phyloP scores from a whole-genome alignment of 2,329 filamentous ascomycete species.

The Trichoderma sp. region DNA sequence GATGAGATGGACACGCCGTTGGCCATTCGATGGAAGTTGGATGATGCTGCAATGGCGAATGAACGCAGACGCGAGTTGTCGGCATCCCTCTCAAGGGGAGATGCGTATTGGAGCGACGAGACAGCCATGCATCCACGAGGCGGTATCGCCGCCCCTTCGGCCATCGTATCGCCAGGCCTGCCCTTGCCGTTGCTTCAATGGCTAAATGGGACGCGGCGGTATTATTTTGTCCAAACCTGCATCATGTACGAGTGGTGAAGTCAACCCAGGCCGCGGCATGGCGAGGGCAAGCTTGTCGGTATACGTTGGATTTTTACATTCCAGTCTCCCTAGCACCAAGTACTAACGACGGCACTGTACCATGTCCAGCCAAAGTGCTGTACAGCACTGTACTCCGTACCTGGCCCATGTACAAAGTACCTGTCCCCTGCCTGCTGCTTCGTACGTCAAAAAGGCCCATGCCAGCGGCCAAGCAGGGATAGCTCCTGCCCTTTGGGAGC shows the following conservation, averaged over 20 bases:
- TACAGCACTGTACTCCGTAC: no score
- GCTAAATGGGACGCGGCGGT: background rate
- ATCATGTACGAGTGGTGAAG: background rate
- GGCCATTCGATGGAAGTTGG: background rate
- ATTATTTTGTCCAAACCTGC: background rate
- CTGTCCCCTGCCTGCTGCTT: background rate
- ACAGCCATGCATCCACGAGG: background rate
- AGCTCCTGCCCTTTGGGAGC: background rate
- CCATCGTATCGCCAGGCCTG: background rate
- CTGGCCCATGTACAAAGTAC: background rate
- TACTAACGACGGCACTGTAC: background rate
- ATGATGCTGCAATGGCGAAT: background rate
- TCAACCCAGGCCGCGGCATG: background rate
- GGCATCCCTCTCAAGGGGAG: background rate
- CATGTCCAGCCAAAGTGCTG: background rate
- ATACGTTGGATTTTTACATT: background rate
- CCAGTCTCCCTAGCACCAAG: no score
- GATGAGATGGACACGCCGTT: background rate
- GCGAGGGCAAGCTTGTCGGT: background rate
- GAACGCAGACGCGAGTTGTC: background rate
- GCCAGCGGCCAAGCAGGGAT: slow-evolving; percentile 8
- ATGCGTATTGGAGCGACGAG: background rate
- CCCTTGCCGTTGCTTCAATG: background rate
- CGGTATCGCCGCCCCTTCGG: background rate
- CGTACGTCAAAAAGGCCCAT: slow-evolving; percentile 10